phyloP scores from a whole-genome alignment of 2,329 filamentous ascomycete genomes.

The Sarocladiaceae sp. region DNA sequence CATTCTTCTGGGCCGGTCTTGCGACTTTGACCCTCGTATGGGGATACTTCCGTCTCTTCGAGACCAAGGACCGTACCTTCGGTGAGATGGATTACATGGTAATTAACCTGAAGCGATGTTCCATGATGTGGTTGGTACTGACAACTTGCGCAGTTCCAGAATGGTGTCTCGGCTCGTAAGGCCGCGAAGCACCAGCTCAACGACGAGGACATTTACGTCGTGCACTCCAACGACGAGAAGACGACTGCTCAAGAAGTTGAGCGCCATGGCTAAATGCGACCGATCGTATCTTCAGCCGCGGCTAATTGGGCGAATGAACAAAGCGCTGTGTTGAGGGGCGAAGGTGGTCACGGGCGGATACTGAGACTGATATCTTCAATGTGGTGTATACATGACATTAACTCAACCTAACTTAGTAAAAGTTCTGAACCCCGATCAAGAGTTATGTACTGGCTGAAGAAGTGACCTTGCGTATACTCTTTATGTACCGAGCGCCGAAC shows the following conservation, averaged over 20 bases:
- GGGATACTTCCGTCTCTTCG: conserved; percentile 39
- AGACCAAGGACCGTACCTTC: conserved; percentile 41
- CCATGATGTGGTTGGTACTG: conserved; percentile 12
- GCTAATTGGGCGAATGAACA: too few species aligned
- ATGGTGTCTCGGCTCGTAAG: conserved; percentile 32
- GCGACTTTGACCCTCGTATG: conserved; percentile 33
- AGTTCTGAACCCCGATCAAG: too few species aligned
- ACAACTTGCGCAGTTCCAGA: conserved; percentile 25
- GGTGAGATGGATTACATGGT: conserved; percentile 41
- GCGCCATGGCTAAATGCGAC: not conserved
- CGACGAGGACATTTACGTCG: conserved; percentile 26
- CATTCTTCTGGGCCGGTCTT: conserved; percentile 37
- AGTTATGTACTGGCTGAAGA: too few species aligned
- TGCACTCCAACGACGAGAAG: not conserved
- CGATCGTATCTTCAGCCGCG: not conserved
- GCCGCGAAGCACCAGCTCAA: conserved; percentile 31
- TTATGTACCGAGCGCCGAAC: too few species aligned
- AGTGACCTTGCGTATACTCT: too few species aligned
- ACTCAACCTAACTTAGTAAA: too few species aligned
- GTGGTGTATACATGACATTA: too few species aligned
- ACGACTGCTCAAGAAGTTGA: not conserved
- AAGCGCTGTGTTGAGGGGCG: too few species aligned
- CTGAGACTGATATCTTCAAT: too few species aligned
- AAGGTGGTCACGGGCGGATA: too few species aligned
- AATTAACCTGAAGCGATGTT: not conserved